phyloP scores from a whole-genome alignment of 345 rosid genomes.

The Hibiscus trionum region DNA sequence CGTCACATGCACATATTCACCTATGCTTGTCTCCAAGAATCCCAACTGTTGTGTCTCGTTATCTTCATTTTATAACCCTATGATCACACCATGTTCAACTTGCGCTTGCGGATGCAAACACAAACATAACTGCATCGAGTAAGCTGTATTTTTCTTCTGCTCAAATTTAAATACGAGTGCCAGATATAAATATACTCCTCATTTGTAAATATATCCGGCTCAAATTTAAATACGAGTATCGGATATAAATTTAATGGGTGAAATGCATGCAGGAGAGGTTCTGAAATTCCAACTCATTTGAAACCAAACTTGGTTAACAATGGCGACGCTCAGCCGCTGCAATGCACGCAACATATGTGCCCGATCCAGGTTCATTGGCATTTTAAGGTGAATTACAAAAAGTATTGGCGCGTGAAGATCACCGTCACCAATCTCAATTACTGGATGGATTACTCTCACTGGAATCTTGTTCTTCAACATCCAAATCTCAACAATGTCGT shows the following conservation, averaged over 20 bases:
- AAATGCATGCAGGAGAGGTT: slow-evolving; percentile 24
- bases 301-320: neutral
- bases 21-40: slow-evolving; percentile 30
- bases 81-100: slow-evolving; percentile 37
- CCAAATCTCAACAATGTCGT: slow-evolving; percentile 58
- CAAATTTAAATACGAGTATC: no score
- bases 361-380: slow-evolving; percentile 72
- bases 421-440: slow-evolving; percentile 63
- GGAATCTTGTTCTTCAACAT: slow-evolving; percentile 67
- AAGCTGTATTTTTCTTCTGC: neutral
- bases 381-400: slow-evolving; percentile 53
- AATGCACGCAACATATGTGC: slow-evolving; percentile 64
- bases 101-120: slow-evolving; percentile 18
- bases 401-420: slow-evolving; percentile 63
- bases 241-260: no score
- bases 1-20: slow-evolving; percentile 45
- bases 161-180: no score
- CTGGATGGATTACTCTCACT: slow-evolving; percentile 50
- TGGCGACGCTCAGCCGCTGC: slow-evolving; percentile 35
- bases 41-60: slow-evolving; percentile 50
- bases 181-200: no score
- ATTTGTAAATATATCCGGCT: no score
- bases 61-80: slow-evolving; percentile 42
- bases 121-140: neutral
- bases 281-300: slow-evolving; percentile 34